These are phyloP conservation scores for Hyphodiscus sp. DNA, from an alignment of 2,329 filamentous ascomycete genomes.

Conservation along the genomic window DNA sequence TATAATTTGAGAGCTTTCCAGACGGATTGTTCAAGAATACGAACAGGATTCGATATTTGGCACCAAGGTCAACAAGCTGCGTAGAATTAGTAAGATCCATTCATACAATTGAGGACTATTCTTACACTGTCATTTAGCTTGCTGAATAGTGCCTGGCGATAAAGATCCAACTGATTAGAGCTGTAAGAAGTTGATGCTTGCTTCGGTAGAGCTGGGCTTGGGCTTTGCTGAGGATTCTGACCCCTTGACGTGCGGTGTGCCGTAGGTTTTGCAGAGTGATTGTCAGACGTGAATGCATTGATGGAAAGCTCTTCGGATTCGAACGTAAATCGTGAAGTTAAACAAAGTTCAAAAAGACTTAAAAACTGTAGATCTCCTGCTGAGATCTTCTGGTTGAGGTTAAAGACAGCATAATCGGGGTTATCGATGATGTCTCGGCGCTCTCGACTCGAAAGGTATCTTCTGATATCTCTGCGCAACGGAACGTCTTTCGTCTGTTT, in stretches of 20 bases:
- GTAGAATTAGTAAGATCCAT: not conserved
- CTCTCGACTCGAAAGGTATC: not conserved
- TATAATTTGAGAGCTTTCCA: too few species aligned
- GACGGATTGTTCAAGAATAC: not conserved
- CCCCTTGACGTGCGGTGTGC: not conserved
- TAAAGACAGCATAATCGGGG: not conserved
- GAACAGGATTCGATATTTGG: constrained; percentile 17
- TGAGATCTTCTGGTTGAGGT: not conserved
- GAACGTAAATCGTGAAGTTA: constrained; percentile 5
- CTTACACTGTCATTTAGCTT: constrained; percentile 14
- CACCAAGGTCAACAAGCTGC: constrained; percentile 16
- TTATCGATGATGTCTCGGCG: not conserved
- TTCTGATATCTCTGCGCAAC: not conserved
- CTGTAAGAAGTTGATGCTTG: constrained; percentile 7
- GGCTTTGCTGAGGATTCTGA: not conserved
- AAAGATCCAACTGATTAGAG: constrained; percentile 4
- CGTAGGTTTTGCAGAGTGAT: not conserved
- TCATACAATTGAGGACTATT: not conserved
- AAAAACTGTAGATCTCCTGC: constrained; percentile 2
- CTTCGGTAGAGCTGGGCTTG: not conserved
- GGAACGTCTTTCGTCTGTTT: not conserved
- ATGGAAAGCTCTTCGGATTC: constrained; percentile 3
- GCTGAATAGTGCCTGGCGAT: constrained; percentile 6
- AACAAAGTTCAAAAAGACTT: not conserved
- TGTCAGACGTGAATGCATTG: not conserved